phyloP scores from a whole-genome alignment of 192 early-diverging fungal genomes.

The Coemansia sp. region DNA sequence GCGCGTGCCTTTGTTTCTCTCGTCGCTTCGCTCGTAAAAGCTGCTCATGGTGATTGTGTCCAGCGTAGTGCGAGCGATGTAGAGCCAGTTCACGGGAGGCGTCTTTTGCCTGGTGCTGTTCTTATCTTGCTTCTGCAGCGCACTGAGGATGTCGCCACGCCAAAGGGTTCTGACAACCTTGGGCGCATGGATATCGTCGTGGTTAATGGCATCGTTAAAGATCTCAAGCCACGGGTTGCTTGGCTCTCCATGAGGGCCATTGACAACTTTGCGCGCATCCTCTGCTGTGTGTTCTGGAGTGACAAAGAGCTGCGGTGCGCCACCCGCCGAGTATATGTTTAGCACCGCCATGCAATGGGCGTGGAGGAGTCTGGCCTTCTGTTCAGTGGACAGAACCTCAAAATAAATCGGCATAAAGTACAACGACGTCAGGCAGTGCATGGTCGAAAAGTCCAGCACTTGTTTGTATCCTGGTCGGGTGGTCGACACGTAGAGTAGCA shows the following conservation, averaged over 20 bases:
- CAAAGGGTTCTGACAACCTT: constrained; percentile 59
- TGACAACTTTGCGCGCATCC: constrained; percentile 13
- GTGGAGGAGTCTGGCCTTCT: constrained; percentile 48
- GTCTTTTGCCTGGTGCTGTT: constrained; percentile 16
- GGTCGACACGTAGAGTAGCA: constrained; percentile 40
- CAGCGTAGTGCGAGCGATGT: constrained; percentile 28
- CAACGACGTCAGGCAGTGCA: constrained; percentile 60
- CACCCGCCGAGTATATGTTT: constrained; percentile 37
- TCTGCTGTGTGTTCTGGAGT: constrained; percentile 23
- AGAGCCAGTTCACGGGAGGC: constrained; percentile 37
- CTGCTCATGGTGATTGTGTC: constrained; percentile 7
- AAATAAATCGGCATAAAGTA: constrained; percentile 55
- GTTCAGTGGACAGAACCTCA: constrained; percentile 34
- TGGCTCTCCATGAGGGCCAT: not conserved
- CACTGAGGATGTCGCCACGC: constrained; percentile 47
- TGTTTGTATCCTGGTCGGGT: constrained; percentile 28
- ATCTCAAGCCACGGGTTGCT: constrained; percentile 55
- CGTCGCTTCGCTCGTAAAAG: not conserved
- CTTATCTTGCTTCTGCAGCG: not conserved
- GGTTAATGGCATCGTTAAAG: constrained; percentile 47
- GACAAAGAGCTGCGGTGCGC: constrained; percentile 45
- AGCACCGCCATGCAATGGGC: constrained; percentile 38
- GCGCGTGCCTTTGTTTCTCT: not conserved
- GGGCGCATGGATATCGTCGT: constrained; percentile 58
- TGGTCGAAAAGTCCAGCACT: constrained; percentile 37